These are phyloP conservation scores for Arthroderma sp. DNA, from an alignment of 2,329 filamentous ascomycete genomes.

Conservation along the genomic window DNA sequence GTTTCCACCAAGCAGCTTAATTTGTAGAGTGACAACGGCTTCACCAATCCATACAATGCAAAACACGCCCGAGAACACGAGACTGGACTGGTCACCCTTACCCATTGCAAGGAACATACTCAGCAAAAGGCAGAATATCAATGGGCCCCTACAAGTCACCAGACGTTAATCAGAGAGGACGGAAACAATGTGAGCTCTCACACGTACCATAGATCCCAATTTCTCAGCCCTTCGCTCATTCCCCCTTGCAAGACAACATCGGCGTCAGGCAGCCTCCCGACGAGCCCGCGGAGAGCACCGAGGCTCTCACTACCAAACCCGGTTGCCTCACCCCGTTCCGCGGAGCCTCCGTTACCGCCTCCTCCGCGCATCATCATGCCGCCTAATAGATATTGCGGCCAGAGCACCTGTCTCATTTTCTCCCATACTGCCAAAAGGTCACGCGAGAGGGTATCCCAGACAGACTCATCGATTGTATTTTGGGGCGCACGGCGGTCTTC, in stretches of 20 bases:
- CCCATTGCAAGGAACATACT: conserved; percentile 78
- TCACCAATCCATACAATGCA: conserved; percentile 95
- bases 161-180: background rate
- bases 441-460: conserved; percentile 92
- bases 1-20: conserved; percentile 88
- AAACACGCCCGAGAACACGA: conserved; percentile 93
- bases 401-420: conserved; percentile 96
- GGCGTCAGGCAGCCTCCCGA: conserved; percentile 56
- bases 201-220: conserved; percentile 84
- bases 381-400: conserved; percentile 81
- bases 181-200: background rate
- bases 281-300: conserved; percentile 41
- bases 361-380: conserved; percentile 49
- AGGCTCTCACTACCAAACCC: conserved; percentile 31
- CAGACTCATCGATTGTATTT: conserved; percentile 92
- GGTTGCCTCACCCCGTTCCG: conserved; percentile 45
- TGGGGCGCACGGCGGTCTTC: conserved; percentile 81
- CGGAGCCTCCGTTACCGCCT: conserved; percentile 42
- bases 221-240: conserved; percentile 80
- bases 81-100: conserved; percentile 67
- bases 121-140: conserved; percentile 84
- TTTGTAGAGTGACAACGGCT: conserved; percentile 93
- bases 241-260: conserved; percentile 53
- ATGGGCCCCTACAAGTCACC: conserved; percentile 54
- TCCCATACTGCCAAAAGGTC: conserved; percentile 90